These are phyloP conservation scores for Wallemia mellicola DNA, from an alignment of 1,284 basidiomycete species.

Conservation along the genomic window DNA sequence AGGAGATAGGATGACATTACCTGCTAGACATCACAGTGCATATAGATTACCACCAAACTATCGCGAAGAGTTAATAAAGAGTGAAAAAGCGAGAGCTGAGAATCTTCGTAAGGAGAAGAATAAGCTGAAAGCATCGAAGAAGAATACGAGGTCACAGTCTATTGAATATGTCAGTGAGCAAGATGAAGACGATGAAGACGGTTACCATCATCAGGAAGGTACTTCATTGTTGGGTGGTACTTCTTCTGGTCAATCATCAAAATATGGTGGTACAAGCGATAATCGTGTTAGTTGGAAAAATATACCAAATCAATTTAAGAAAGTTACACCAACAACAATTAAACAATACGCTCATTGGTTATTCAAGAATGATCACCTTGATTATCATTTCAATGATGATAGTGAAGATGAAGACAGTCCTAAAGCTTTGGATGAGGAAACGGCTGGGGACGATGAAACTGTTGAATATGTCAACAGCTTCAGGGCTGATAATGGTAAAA, in stretches of 20 bases:
- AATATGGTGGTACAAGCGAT: slow-evolving; percentile 9
- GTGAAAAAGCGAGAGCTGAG: not conserved
- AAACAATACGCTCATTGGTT: slow-evolving; percentile 11
- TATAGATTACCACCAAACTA: not conserved
- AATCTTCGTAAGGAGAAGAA: slow-evolving; percentile 6
- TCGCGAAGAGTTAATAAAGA: slow-evolving; percentile 24
- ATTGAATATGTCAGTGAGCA: slow-evolving; percentile 14
- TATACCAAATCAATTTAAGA: slow-evolving; percentile 11
- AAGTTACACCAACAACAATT: slow-evolving; percentile 10
- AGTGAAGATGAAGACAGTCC: slow-evolving; percentile 10
- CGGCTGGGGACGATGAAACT: slow-evolving; percentile 12
- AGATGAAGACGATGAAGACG: slow-evolving; percentile 2
- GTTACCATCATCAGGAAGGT: slow-evolving; percentile 1
- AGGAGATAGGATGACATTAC: not conserved
- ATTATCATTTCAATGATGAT: slow-evolving; percentile 11
- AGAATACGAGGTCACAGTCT: slow-evolving; percentile 2
- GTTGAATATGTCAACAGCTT: slow-evolving; percentile 34
- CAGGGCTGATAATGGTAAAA: slow-evolving; percentile 57
- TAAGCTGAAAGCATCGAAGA: slow-evolving; percentile 9
- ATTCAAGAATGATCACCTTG: not conserved
- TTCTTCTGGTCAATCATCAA: slow-evolving; percentile 2
- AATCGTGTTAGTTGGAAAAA: slow-evolving; percentile 18
- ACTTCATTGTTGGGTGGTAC: slow-evolving; percentile 5
- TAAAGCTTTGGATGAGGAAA: slow-evolving; percentile 13
- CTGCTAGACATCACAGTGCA: not conserved